A percentile compares a stretch with the other conserved stretches of the same genome.
Evolutionary conservation across 768 basidiomycete genomes (phyloP).

Genomic region (Ramaria sp.): DNA sequence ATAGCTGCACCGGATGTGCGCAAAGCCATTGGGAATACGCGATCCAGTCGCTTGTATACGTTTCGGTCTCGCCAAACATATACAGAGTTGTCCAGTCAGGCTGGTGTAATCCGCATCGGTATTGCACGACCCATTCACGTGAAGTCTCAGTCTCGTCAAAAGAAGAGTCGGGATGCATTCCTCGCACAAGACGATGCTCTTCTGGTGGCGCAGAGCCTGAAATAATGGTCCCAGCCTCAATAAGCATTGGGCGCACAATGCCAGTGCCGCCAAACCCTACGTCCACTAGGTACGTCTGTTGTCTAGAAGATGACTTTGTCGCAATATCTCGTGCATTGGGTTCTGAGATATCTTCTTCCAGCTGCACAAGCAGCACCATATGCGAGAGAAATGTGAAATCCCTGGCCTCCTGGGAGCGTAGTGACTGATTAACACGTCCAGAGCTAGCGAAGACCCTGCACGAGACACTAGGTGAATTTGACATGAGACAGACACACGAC

Average conservation of each 20-base stretch:
- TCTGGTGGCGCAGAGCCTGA: constrained; percentile 6
- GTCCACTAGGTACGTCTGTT: constrained; percentile 9
- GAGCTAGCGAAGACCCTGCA: background rate
- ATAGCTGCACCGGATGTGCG: background rate
- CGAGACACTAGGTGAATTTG: background rate
- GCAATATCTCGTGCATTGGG: background rate
- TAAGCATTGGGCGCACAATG: constrained; percentile 9
- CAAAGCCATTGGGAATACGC: constrained; percentile 3
- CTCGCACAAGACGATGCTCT: constrained; percentile 5
- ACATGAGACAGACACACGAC: background rate
- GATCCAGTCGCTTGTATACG: background rate
- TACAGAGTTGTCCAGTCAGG: background rate
- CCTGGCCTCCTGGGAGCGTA: background rate
- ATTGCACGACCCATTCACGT: background rate
- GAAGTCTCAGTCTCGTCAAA: background rate
- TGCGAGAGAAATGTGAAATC: background rate
- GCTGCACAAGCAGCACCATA: background rate
- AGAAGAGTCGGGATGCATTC: constrained; percentile 1
- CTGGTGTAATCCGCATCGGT: constrained; percentile 6
- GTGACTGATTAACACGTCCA: background rate
- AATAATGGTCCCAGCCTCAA: background rate
- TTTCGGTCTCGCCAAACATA: background rate
- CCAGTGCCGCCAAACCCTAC: constrained; percentile 12
- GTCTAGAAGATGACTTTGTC: background rate
- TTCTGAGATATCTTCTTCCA: background rate